These are phyloP conservation scores for Aspergillus homomorphus DNA, from an alignment of 495 filamentous ascomycete genomes.

Conservation along the genomic window DNA sequence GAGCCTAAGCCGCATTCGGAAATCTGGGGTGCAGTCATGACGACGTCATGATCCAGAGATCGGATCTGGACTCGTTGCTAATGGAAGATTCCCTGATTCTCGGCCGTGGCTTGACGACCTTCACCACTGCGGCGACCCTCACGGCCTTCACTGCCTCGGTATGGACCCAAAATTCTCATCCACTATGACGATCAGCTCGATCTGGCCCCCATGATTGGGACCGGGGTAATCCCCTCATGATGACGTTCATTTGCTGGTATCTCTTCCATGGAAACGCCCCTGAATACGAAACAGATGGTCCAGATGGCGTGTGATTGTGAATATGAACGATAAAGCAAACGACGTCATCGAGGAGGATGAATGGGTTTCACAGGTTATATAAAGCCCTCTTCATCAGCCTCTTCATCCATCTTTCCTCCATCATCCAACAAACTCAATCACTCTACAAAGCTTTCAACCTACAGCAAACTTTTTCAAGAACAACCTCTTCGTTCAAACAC, in stretches of 20 bases:
- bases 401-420: background rate
- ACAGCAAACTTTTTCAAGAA: constrained; percentile 9
- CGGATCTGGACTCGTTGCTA: background rate
- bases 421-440: constrained; percentile 13
- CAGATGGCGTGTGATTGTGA: background rate
- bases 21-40: constrained; percentile 7
- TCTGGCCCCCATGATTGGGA: background rate
- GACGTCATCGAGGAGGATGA: constrained; percentile 14
- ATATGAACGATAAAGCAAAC: background rate
- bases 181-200: background rate
- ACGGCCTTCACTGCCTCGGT: background rate
- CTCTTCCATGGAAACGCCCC: constrained; percentile 1
- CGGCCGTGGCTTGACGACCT: no score
- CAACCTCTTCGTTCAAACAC: constrained; percentile 17
- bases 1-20: background rate
- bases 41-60: constrained; percentile 11
- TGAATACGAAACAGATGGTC: background rate
- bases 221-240: background rate
- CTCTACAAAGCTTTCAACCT: constrained; percentile 9
- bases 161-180: background rate
- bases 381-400: constrained; percentile 7
- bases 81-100: background rate
- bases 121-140: no score
- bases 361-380: constrained; percentile 14
- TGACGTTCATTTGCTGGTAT: constrained; percentile 6